phyloP scores from a whole-genome alignment of 1,139 yeast genomes.

The Yamadazyma diddensiae region DNA sequence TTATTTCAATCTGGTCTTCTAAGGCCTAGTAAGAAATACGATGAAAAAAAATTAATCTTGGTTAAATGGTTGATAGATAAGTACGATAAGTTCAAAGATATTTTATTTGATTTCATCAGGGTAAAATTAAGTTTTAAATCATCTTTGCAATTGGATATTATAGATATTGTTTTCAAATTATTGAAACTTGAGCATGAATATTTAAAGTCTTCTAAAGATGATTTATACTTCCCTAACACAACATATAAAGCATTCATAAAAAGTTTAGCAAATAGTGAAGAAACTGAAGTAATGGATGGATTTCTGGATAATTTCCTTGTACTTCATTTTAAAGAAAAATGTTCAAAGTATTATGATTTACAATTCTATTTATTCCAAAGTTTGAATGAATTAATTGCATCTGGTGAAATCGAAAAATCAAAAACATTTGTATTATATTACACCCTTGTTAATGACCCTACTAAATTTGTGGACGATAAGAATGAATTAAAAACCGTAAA shows the following conservation, averaged over 20 bases:
- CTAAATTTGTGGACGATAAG: constrained; percentile 21
- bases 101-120: constrained; percentile 39
- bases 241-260: constrained; percentile 50
- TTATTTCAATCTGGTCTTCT: constrained; percentile 51
- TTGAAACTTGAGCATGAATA: constrained; percentile 57
- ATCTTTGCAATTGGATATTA: constrained; percentile 55
- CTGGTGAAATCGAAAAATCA: constrained; percentile 8
- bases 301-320: constrained; percentile 52
- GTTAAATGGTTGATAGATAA: constrained; percentile 63
- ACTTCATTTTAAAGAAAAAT: constrained; percentile 57
- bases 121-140: constrained; percentile 32
- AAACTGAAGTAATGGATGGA: constrained; percentile 40
- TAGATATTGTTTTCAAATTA: constrained; percentile 63
- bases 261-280: constrained; percentile 39
- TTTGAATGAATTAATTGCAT: constrained; percentile 20
- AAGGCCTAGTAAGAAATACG: constrained; percentile 31
- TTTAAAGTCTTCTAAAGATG: constrained; percentile 46
- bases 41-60: constrained; percentile 46
- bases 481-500: constrained; percentile 32
- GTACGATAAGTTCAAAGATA: constrained; percentile 54
- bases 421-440: constrained; percentile 35
- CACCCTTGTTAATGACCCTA: constrained; percentile 33
- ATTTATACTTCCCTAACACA: constrained; percentile 60
- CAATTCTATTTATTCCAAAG: constrained; percentile 59
- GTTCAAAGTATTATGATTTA: constrained; percentile 58